Evolutionary conservation across 345 rosid species (phyloP), one percentile per base, ranked within the genome.

Genomic region (Excoecaria agallocha): DNA sequence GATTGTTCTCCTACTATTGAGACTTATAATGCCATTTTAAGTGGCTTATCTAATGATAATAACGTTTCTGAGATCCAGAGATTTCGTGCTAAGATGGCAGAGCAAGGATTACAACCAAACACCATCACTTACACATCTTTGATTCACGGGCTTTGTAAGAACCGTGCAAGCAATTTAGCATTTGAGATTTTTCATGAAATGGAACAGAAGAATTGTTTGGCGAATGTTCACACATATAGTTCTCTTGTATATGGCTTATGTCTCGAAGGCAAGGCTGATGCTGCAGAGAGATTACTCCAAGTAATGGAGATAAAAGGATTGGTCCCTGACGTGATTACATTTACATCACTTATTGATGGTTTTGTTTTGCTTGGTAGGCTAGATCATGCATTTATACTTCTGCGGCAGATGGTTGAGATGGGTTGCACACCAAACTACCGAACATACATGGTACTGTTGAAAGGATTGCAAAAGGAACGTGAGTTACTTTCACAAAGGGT

Each of bases 221-320:
- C 90, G 6, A 86, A 86, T 82, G 49, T 76, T 49, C 74, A 80
- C 73, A 89, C 94, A 17, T 89, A 89, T 79, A 81, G 84, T 71
- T 84, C 86, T 46, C 89, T 89, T 52, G 86, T 88, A 35, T 79
- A 55, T 75, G 94, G 91, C 64, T 74, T 89, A 68, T 87, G 91
- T 76, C 87, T 84, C 54, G 87, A 77, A 68, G 90, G 91, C 45
- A 85, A 76, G 78, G 84, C 82, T 41, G 83, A 81, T 72, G 80
- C 78, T 68, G 91, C 91, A 20, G 89, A 81, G 72, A 82, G 73
- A 72, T 69, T 89, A 69, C 84, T 88, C n/a, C 81, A 79, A 55
- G 89, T 85, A 76, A 86, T 89, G 91, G 71, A 76, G 74, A 57
- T 60, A 59, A 85, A 85, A 72, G 87, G 85, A 66, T 51, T 86